These are phyloP conservation scores for Wickerhamiella qilinensis DNA, from an alignment of 805 yeast species.

Conservation along the genomic window DNA sequence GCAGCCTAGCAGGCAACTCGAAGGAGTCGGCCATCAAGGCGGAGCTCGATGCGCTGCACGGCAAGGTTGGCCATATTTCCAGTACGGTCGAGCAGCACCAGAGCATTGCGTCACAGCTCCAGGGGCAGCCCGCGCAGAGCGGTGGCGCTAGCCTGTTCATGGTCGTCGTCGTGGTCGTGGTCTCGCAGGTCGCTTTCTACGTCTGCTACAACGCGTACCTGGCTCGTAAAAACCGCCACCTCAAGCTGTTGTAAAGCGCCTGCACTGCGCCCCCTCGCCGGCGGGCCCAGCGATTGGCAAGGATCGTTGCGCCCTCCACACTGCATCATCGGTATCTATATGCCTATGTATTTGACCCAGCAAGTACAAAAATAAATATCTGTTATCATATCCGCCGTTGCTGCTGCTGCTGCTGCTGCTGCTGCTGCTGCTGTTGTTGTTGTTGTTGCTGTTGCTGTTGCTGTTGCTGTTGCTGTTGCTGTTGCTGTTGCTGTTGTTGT, in stretches of 20 bases:
- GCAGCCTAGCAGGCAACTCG: background rate
- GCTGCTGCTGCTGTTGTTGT: no score
- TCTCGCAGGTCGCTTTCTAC: slow-evolving; percentile 4
- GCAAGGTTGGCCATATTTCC: background rate
- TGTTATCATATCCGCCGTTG: no score
- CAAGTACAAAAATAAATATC: no score
- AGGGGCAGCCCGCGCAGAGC: background rate
- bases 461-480: no score
- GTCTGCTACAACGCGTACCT: slow-evolving; percentile 3
- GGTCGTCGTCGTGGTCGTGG: slow-evolving; percentile 2
- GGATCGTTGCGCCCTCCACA: background rate
- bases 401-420: no score
- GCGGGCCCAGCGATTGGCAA: no score
- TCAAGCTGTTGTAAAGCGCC: slow-evolving; percentile 5
- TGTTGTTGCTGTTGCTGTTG: no score
- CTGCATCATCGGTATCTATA: background rate
- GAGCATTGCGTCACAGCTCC: background rate
- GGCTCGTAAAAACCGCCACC: slow-evolving; percentile 5
- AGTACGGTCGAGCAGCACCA: background rate
- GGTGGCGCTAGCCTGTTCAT: background rate
- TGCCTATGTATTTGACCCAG: no score
- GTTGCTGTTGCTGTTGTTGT: no score
- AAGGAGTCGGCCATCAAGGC: background rate
- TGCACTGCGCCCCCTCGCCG: background rate
- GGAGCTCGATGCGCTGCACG: background rate